Conservation (phyloP, 129 eudicot genomes). For the Mikania micrantha region DNA sequence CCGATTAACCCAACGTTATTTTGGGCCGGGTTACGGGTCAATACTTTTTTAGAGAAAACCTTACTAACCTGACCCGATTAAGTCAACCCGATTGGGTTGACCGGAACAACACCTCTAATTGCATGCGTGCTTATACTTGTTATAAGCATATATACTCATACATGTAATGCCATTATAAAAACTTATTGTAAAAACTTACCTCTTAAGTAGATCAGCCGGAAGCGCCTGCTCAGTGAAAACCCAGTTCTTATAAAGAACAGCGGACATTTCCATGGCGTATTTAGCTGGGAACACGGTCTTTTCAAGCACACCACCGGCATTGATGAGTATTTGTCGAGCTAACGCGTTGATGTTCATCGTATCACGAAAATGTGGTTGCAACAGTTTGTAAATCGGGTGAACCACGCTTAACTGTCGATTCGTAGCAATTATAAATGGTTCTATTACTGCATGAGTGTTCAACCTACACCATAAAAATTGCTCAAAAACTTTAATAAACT, state of each 20-base stretch:
- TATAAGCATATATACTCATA: no score
- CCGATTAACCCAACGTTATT: no score
- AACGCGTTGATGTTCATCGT: constrained; percentile 82
- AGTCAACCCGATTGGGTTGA: no score
- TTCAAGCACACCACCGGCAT: constrained; percentile 75
- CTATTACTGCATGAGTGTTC: constrained; percentile 85
- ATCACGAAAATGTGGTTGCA: constrained; percentile 87
- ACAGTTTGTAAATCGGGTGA: constrained; percentile 78
- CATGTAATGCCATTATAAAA: no score
- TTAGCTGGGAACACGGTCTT: constrained; percentile 66
- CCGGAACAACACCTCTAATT: no score
- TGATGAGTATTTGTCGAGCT: constrained; percentile 75
- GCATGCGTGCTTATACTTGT: no score
- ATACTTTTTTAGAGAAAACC: no score
- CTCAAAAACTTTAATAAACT: neutral
- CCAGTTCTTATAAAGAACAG: constrained; percentile 63
- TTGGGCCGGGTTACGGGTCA: no score
- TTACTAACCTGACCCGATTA: no score
- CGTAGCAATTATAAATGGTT: constrained; percentile 79
- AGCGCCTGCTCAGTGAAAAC: constrained; percentile 72
- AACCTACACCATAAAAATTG: constrained; percentile 49
- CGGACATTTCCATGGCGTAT: constrained; percentile 78
- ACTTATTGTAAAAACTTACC: constrained; percentile 31
- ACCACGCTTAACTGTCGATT: constrained; percentile 75
- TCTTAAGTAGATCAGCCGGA: constrained; percentile 71